Evolutionary conservation across 2,329 filamentous ascomycete species (phyloP).

Genomic region (Aciculosporium take): DNA sequence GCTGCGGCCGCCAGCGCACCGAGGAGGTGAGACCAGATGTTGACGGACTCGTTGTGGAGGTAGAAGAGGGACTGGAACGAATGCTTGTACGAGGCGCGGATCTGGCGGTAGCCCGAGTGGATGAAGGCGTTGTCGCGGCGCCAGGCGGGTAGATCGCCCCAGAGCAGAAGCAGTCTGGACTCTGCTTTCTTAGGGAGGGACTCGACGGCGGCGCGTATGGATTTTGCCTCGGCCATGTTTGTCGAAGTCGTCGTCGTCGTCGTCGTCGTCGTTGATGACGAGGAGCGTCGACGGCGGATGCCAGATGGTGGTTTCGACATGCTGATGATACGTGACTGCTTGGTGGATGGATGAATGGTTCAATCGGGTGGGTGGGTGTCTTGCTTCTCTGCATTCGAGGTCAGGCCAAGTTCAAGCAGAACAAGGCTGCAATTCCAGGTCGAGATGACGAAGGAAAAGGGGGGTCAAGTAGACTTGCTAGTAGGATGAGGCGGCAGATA

Average conservation of each 20-base stretch:
- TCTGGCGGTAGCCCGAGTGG: conserved; percentile 36
- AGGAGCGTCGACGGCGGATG: conserved; percentile 6
- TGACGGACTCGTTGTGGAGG: conserved; percentile 48
- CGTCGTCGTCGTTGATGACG: conserved; percentile 14
- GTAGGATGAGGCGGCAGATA: too few species aligned
- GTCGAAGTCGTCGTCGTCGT: conserved; percentile 8
- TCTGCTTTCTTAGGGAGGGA: conserved; percentile 26
- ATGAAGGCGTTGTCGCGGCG: conserved; percentile 47
- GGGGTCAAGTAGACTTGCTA: too few species aligned
- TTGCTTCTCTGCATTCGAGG: not conserved
- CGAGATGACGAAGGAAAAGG: too few species aligned
- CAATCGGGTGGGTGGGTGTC: too few species aligned
- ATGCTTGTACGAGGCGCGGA: conserved; percentile 31
- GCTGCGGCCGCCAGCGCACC: conserved; percentile 47
- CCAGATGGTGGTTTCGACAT: not conserved
- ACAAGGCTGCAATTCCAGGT: too few species aligned
- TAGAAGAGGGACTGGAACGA: conserved; percentile 35
- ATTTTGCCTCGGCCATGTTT: conserved; percentile 9
- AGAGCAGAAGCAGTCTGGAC: conserved; percentile 31
- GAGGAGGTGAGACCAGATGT: conserved; percentile 50
- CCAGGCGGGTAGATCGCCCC: conserved; percentile 45
- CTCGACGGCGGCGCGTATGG: conserved; percentile 14
- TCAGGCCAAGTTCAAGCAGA: too few species aligned
- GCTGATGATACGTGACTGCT: not conserved
- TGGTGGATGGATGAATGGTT: not conserved